Evolutionary conservation across 306 rosid species (phyloP).

Genomic region (Citrullus mucosospermus): DNA sequence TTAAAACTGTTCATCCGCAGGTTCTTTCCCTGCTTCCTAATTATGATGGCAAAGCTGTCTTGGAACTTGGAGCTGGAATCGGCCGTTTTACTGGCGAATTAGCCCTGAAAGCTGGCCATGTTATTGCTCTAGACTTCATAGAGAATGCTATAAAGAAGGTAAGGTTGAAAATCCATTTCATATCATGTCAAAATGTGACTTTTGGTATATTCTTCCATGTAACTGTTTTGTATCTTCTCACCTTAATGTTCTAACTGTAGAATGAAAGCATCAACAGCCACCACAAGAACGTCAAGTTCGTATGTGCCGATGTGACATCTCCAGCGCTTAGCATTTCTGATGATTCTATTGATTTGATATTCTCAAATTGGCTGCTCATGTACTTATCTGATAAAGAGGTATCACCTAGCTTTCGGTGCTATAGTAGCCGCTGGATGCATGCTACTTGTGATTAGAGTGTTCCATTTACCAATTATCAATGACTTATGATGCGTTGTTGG

Average conservation of each 20-base stretch:
- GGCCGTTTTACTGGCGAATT: conserved; percentile 89
- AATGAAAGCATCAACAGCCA: conserved; percentile 74
- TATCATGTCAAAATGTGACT: not conserved
- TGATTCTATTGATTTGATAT: conserved; percentile 61
- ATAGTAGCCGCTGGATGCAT: not conserved
- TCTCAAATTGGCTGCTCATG: conserved; percentile 98
- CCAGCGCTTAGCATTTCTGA: conserved; percentile 46
- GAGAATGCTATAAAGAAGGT: conserved; percentile 84
- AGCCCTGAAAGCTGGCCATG: conserved; percentile 68
- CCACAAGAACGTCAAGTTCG: conserved; percentile 63
- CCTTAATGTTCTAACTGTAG: conserved; percentile 22
- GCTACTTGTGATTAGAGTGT: not conserved
- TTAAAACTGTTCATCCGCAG: conserved; percentile 17
- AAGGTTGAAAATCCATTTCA: not conserved
- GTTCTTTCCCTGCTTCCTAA: conserved; percentile 61
- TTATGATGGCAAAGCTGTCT: conserved; percentile 61
- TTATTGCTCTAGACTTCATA: conserved; percentile 82
- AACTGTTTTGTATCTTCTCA: not conserved
- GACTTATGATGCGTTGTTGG: not conserved
- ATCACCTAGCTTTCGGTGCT: not conserved
- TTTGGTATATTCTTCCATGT: not conserved
- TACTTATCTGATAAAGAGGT: conserved; percentile 89
- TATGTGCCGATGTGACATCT: conserved; percentile 89
- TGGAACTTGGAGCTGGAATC: conserved; percentile 95
- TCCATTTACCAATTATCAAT: not conserved